These are phyloP conservation scores for Isoetes taiwanensis DNA, from an alignment of 75 land plant species.

Conservation along the genomic window DNA sequence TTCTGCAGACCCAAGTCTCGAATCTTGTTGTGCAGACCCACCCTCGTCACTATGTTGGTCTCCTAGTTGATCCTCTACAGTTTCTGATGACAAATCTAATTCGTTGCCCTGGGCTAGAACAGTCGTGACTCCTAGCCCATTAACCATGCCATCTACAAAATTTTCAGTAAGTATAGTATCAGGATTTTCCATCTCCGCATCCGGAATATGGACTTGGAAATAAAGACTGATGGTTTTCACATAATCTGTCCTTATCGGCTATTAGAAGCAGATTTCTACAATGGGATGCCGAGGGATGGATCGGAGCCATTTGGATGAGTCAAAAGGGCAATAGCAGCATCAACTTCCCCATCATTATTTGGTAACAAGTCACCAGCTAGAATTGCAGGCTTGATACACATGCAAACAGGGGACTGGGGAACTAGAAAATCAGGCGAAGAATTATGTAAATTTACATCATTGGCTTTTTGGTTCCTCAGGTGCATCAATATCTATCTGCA, in stretches of 20 bases:
- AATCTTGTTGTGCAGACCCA: too few relatives aligned
- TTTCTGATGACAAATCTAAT: background rate
- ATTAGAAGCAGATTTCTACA: background rate
- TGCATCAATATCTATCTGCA: too few relatives aligned
- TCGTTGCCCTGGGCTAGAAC: background rate
- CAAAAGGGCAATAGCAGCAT: background rate
- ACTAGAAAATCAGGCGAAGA: too few relatives aligned
- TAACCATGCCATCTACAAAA: background rate
- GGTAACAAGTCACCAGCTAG: too few relatives aligned
- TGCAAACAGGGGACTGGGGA: too few relatives aligned
- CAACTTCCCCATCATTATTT: too few relatives aligned
- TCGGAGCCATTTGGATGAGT: background rate
- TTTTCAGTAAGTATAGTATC: background rate
- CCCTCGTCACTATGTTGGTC: too few relatives aligned
- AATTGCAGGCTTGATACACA: too few relatives aligned
- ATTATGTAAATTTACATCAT: too few relatives aligned
- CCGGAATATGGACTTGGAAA: background rate
- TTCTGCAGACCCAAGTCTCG: too few relatives aligned
- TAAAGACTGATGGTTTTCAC: too few relatives aligned
- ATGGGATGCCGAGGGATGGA: background rate
- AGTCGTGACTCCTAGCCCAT: background rate
- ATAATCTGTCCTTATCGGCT: background rate
- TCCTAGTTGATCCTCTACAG: constrained; percentile 7
- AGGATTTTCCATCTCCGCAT: background rate
- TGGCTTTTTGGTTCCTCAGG: too few relatives aligned